A percentile compares a stretch with the other conserved stretches of the same genome.
These are phyloP conservation scores for Podila epigama DNA, from an alignment of 192 early-diverging fungal species.

Conservation along the genomic window DNA sequence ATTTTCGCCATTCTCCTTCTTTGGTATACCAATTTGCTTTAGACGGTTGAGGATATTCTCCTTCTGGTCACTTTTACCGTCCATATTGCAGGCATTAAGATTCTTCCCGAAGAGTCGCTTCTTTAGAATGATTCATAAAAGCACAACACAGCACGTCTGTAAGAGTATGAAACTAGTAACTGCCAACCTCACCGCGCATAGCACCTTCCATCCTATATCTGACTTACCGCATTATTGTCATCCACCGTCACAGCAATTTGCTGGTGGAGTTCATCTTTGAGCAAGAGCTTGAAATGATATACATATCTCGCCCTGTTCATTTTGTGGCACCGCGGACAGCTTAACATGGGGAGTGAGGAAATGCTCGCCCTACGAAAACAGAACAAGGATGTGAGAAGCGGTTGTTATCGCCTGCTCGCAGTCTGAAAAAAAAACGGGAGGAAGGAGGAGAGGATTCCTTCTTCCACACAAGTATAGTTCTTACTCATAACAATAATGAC, in stretches of 20 bases:
- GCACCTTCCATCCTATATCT: not conserved
- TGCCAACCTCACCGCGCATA: no score
- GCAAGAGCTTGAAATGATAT: constrained; percentile 11
- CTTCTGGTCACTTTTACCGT: not conserved
- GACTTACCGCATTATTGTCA: constrained; percentile 19
- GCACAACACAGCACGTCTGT: not conserved
- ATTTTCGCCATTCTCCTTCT: no score
- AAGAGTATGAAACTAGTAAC: not conserved
- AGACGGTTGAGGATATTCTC: not conserved
- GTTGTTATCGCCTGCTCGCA: no score
- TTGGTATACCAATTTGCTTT: constrained; percentile 9
- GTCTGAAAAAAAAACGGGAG: no score
- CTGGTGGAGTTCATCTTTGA: constrained; percentile 22
- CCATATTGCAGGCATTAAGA: not conserved
- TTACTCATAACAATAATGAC: constrained; percentile 14
- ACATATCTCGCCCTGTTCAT: not conserved
- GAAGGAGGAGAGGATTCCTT: no score
- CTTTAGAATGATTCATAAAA: not conserved
- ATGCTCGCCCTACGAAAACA: no score
- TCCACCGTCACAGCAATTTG: constrained; percentile 7
- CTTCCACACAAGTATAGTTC: no score
- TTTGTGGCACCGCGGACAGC: not conserved
- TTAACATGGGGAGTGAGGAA: no score
- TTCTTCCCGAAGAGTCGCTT: constrained; percentile 1
- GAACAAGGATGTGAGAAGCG: no score